phyloP scores from a whole-genome alignment of 768 basidiomycete species.

The Baorangia bicolor region DNA sequence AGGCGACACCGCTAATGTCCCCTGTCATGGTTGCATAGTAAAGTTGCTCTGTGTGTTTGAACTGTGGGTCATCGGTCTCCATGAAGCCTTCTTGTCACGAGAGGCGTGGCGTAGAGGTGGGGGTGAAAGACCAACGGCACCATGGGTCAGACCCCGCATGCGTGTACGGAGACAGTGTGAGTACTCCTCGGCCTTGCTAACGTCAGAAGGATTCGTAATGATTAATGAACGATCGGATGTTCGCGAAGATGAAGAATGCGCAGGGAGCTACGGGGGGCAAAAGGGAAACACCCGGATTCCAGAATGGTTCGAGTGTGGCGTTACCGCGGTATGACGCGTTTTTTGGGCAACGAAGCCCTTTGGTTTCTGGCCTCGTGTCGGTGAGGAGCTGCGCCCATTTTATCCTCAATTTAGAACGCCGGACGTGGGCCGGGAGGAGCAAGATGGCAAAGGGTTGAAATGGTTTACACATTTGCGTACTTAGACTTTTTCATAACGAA shows the following conservation, averaged over 20 bases:
- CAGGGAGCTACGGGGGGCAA: slow-evolving; percentile 1
- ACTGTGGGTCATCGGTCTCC: not conserved
- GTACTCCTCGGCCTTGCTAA: not conserved
- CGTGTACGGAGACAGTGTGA: too few species aligned
- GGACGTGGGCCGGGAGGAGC: not conserved
- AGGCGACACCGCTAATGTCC: not conserved
- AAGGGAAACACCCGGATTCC: not conserved
- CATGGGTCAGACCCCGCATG: not conserved
- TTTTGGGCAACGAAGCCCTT: not conserved
- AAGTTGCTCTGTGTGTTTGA: not conserved
- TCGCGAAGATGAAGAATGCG: not conserved
- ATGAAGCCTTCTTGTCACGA: not conserved
- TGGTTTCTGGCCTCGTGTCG: not conserved
- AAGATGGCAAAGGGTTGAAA: not conserved
- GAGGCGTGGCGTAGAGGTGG: not conserved
- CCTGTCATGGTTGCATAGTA: not conserved
- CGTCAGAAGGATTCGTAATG: not conserved
- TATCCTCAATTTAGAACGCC: not conserved
- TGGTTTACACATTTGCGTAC: not conserved
- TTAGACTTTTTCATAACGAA: too few species aligned
- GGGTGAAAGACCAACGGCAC: not conserved
- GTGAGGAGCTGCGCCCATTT: not conserved
- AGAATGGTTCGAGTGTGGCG: not conserved
- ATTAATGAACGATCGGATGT: not conserved
- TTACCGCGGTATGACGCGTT: not conserved